Evolutionary conservation across 202 grass and related monocot genomes (phyloP).

Genomic region (Eragrostis tef): DNA sequence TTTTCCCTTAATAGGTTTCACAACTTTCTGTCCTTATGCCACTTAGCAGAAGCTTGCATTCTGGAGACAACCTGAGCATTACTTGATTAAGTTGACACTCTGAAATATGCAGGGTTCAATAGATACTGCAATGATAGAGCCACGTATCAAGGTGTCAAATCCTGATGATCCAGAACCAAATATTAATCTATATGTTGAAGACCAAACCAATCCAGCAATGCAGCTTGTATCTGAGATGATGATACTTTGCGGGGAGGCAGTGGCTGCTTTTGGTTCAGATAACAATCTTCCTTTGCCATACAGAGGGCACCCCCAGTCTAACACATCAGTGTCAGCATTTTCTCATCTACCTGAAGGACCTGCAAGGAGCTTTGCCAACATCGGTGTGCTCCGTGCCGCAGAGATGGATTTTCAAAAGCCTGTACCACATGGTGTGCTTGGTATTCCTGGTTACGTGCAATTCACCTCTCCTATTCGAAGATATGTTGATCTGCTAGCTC

Average conservation of each 20-base stretch:
- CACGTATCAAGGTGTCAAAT: conserved; percentile 88
- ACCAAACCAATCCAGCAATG: conserved; percentile 69
- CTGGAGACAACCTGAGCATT: conserved; percentile 27
- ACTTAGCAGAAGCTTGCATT: conserved; percentile 26
- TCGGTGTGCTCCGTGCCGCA: conserved; percentile 74
- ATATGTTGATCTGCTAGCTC: conserved; percentile 94
- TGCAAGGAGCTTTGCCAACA: conserved; percentile 77
- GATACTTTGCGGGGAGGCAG: conserved; percentile 89
- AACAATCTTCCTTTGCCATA: conserved; percentile 86
- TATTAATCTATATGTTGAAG: conserved; percentile 83
- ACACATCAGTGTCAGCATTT: conserved; percentile 71
- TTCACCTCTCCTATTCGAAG: conserved; percentile 93
- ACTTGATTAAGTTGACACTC: conserved; percentile 29
- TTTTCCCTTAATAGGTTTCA: background rate
- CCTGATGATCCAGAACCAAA: conserved; percentile 74
- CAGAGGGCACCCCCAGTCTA: conserved; percentile 78
- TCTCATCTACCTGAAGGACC: conserved; percentile 80
- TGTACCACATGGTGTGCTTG: conserved; percentile 70
- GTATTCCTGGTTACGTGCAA: conserved; percentile 90
- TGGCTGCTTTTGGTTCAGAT: conserved; percentile 74
- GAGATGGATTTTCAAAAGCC: conserved; percentile 82
- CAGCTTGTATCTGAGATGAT: conserved; percentile 96
- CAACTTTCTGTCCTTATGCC: background rate
- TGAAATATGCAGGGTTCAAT: conserved; percentile 70
- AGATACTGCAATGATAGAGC: conserved; percentile 84